Evolutionary conservation across 345 rosid genomes (phyloP).

Genomic region (Lepidium africanum): DNA sequence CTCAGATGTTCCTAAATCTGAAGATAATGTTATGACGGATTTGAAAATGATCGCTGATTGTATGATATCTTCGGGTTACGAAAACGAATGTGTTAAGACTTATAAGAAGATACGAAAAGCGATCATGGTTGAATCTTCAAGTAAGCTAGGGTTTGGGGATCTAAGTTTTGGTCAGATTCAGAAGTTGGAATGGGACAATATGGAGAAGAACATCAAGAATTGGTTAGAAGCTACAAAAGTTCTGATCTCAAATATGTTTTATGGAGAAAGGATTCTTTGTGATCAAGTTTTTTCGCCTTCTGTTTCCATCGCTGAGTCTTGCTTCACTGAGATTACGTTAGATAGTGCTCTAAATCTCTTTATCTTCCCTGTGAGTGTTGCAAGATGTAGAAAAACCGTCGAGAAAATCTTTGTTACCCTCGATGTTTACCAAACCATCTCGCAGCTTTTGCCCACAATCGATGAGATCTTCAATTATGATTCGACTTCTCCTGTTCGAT

Average conservation of each 20-base stretch:
- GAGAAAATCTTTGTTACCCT: constrained; percentile 62
- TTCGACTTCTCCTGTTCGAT: constrained; percentile 42
- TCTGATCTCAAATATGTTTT: constrained; percentile 43
- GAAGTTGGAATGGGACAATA: constrained; percentile 65
- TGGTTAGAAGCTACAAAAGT: constrained; percentile 52
- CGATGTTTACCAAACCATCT: constrained; percentile 52
- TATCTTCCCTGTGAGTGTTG: constrained; percentile 55
- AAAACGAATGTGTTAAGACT: constrained; percentile 50
- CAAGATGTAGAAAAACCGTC: constrained; percentile 32
- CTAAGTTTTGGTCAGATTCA: constrained; percentile 37
- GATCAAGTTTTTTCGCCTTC: constrained; percentile 60
- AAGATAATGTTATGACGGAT: constrained; percentile 49
- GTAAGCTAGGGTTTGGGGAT: constrained; percentile 53
- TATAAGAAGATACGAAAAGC: constrained; percentile 61
- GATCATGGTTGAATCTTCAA: constrained; percentile 56
- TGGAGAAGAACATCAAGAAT: constrained; percentile 47
- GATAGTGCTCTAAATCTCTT: constrained; percentile 63
- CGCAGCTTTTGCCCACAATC: constrained; percentile 40
- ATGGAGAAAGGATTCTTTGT: constrained; percentile 57
- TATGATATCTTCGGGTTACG: constrained; percentile 71
- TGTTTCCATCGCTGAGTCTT: constrained; percentile 47
- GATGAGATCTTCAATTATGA: constrained; percentile 49
- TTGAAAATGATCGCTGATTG: constrained; percentile 73
- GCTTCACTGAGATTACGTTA: constrained; percentile 59
- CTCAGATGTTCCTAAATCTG: constrained; percentile 16